Conservation (phyloP, 768 basidiomycete genomes). For the Lactarius psammicola region DNA sequence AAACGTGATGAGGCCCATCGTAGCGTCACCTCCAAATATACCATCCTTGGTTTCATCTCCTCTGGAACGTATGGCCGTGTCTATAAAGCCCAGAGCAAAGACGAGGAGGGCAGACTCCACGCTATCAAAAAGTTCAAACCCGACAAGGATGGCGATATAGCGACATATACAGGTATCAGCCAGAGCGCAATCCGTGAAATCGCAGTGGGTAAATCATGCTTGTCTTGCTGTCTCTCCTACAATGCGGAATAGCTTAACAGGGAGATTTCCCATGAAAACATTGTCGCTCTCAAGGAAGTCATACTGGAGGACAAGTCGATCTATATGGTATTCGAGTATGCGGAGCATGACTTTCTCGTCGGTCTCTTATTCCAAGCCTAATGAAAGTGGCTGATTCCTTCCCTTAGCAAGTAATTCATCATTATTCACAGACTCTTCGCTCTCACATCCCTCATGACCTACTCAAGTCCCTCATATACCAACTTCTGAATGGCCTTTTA, state of each 20-base stretch:
- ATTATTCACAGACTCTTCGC: slow-evolving; percentile 90
- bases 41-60: slow-evolving; percentile 95
- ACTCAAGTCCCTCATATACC: slow-evolving; percentile 91
- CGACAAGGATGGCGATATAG: slow-evolving; percentile 96
- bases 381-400: slow-evolving; percentile 2
- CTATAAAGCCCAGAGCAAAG: slow-evolving; percentile 88
- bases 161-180: slow-evolving; percentile 95
- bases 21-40: slow-evolving; percentile 77
- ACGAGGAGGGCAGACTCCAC: slow-evolving; percentile 67
- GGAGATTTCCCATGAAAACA: slow-evolving; percentile 87
- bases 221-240: slow-evolving; percentile 16
- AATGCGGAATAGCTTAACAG: slow-evolving; percentile 65
- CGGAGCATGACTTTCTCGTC: slow-evolving; percentile 97
- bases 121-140: slow-evolving; percentile 99
- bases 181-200: slow-evolving; percentile 98
- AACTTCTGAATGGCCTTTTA: slow-evolving; percentile 89
- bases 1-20: slow-evolving; percentile 69
- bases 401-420: slow-evolving; percentile 93
- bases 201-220: slow-evolving; percentile 57
- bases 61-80: slow-evolving; percentile 98
- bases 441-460: slow-evolving; percentile 69
- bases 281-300: slow-evolving; percentile 89
- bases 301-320: slow-evolving; percentile 98
- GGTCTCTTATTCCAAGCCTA: slow-evolving; percentile 33
- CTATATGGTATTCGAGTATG: slow-evolving; percentile 99